Conservation (phyloP, 2,329 filamentous ascomycete genomes). For the Microdochium trichocladiopsis region DNA sequence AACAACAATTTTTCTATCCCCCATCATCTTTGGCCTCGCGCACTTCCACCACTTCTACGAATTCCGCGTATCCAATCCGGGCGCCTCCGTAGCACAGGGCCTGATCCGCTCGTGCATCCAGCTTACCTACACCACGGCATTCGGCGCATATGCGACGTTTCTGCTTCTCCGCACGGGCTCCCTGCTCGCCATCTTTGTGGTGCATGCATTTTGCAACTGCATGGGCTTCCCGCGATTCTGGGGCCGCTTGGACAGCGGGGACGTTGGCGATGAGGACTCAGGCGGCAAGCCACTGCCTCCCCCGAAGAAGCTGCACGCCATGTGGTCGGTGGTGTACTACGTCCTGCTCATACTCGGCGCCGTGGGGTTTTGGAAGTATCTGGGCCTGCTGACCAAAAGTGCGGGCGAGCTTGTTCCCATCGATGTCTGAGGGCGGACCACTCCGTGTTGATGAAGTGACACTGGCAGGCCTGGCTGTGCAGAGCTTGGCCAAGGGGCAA, state of each 20-base stretch:
- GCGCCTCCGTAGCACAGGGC: slow-evolving; percentile 54
- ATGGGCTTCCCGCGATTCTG: slow-evolving; percentile 84
- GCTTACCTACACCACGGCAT: slow-evolving; percentile 83
- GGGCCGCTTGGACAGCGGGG: slow-evolving; percentile 59
- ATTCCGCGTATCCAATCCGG: slow-evolving; percentile 74
- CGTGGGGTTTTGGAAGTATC: slow-evolving; percentile 58
- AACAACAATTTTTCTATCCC: slow-evolving; percentile 71
- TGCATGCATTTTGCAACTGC: slow-evolving; percentile 88
- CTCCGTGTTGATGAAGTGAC: no score
- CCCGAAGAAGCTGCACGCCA: slow-evolving; percentile 17
- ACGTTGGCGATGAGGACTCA: background rate
- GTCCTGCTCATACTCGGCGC: slow-evolving; percentile 65
- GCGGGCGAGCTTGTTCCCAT: slow-evolving; percentile 35
- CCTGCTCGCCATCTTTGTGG: slow-evolving; percentile 64
- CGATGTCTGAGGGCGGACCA: slow-evolving; percentile 11
- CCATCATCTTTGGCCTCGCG: slow-evolving; percentile 85
- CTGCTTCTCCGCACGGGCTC: slow-evolving; percentile 81
- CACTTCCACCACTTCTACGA: slow-evolving; percentile 97
- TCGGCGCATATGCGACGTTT: slow-evolving; percentile 90
- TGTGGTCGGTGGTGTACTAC: slow-evolving; percentile 78
- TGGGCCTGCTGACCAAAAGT: slow-evolving; percentile 69
- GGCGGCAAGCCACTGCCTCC: slow-evolving; percentile 4
- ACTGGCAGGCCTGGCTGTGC: no score
- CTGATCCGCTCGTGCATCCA: slow-evolving; percentile 72
- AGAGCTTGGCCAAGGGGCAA: no score